These are phyloP conservation scores for Cyphellophora europaea DNA, from an alignment of 2,329 filamentous ascomycete genomes.

Conservation along the genomic window DNA sequence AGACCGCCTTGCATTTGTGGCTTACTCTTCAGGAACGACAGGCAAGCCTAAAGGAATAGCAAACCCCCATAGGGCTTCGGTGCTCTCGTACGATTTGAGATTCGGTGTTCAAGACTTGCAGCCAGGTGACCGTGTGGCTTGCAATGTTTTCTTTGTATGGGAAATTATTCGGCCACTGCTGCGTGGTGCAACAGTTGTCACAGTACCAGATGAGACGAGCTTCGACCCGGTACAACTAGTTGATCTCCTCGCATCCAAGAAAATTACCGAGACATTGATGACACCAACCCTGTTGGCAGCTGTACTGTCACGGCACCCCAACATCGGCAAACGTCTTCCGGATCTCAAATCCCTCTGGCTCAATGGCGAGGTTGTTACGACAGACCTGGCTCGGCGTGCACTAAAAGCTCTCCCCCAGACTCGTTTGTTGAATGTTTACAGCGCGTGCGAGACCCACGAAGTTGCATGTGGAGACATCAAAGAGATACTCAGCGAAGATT, in stretches of 20 bases:
- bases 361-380: conserved; percentile 74
- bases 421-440: conserved; percentile 70
- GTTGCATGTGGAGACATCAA: conserved; percentile 68
- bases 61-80: conserved; percentile 65
- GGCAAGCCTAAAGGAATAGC: conserved; percentile 75
- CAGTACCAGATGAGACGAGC: conserved; percentile 65
- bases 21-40: conserved; percentile 69
- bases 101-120: conserved; percentile 61
- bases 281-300: conserved; percentile 70
- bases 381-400: conserved; percentile 62
- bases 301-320: conserved; percentile 59
- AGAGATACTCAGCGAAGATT: conserved; percentile 49
- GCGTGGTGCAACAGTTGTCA: conserved; percentile 65
- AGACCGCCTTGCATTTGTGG: conserved; percentile 68
- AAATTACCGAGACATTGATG: conserved; percentile 73
- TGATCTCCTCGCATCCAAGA: conserved; percentile 55
- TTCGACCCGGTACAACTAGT: conserved; percentile 69
- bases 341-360: conserved; percentile 65
- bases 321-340: conserved; percentile 55
- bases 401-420: conserved; percentile 58
- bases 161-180: conserved; percentile 70
- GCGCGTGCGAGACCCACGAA: conserved; percentile 73
- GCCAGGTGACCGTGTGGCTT: conserved; percentile 70
- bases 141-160: conserved; percentile 83
- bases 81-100: conserved; percentile 64